phyloP scores from a whole-genome alignment of 2,329 filamentous ascomycete genomes.

The Xylariaceae sp. region DNA sequence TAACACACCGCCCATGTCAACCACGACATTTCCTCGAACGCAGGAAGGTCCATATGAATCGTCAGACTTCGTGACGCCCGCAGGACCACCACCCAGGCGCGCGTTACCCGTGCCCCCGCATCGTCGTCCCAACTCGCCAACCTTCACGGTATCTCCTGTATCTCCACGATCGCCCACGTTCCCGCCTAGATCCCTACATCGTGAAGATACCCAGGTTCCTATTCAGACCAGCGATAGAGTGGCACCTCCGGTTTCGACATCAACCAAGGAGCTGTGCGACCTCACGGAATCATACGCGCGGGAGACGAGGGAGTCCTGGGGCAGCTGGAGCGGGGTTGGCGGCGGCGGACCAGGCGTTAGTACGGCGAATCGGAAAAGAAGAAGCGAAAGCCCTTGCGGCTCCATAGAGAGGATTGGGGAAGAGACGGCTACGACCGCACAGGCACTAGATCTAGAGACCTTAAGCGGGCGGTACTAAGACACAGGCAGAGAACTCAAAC shows the following conservation, averaged over 20 bases:
- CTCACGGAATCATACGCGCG: conserved; percentile 30
- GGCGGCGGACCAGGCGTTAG: conserved; percentile 22
- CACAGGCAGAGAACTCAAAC: not conserved
- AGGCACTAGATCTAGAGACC: conserved; percentile 26
- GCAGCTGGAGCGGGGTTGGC: conserved; percentile 30
- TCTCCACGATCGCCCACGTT: conserved; percentile 26
- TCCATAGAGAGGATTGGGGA: conserved; percentile 14
- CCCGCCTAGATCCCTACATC: conserved; percentile 13
- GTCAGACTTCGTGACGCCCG: conserved; percentile 31
- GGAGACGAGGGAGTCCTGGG: conserved; percentile 33
- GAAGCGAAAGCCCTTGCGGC: conserved; percentile 12
- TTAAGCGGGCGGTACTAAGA: conserved; percentile 24
- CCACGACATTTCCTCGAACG: conserved; percentile 33
- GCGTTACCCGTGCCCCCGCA: conserved; percentile 35
- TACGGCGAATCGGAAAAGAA: conserved; percentile 11
- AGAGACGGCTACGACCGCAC: conserved; percentile 12
- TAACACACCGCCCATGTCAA: conserved; percentile 28
- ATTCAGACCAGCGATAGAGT: not conserved
- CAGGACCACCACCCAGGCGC: conserved; percentile 41
- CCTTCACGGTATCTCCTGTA: conserved; percentile 13
- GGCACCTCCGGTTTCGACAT: conserved; percentile 16
- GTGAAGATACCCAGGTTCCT: conserved; percentile 5
- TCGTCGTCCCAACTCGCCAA: conserved; percentile 15
- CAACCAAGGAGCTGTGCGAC: conserved; percentile 29
- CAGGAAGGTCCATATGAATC: conserved; percentile 35